Base-by-base conservation (phyloP, 164 flowering plant species). In the Aristolochia contorta region DNA sequence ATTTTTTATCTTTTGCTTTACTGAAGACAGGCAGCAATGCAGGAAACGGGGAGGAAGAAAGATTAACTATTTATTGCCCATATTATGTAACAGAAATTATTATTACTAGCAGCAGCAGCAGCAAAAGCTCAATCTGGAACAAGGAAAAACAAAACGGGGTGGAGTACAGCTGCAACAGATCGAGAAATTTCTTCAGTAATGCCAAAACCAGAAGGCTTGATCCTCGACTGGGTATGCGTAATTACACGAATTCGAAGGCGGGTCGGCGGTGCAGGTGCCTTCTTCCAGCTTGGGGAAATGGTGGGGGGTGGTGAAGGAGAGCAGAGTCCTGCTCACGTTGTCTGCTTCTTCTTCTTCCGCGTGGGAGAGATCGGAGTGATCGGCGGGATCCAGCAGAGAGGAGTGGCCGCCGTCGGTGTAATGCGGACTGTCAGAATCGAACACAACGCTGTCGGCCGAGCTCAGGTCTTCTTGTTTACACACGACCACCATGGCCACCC, bases 171-270 rank as follows among this genome's bases (percentile, higher is more conserved):
- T n/a, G n/a, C n/a, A 6, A 10, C 9, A 3, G 43, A 6, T 37
- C 10, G 43, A 7, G 12, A 37, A 37, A 27, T 27, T 27, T 37
- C 7, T 37, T 68, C 70, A 65, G 50, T 60, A 74, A 49, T 83
- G 69, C 87, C 93, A 86, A 20, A 82, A 80, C 85, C 84, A 80
- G 16, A 77, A 64, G 60, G 82, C 65, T 21, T 84, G 80, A 66
- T 86, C 94, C 69, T 81, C 87, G 27, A 68, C 71, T 0, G 70
- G 78, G 72, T 76, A 74, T 52, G 73, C 83, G 46, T 72, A 76
- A 71, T 65, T 69, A 71, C 81, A 73, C 4, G 84, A 78, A 72
- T 56, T 73, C 45, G 77, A 65, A 37, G 78, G 75, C 22, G 71
- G 74, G 45, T 71, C 79, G 14, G 48, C n/a, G 24, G 71, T 53